phyloP scores from a whole-genome alignment of 1,284 basidiomycete genomes.

The Cutaneotrichosporon arboriforme region DNA sequence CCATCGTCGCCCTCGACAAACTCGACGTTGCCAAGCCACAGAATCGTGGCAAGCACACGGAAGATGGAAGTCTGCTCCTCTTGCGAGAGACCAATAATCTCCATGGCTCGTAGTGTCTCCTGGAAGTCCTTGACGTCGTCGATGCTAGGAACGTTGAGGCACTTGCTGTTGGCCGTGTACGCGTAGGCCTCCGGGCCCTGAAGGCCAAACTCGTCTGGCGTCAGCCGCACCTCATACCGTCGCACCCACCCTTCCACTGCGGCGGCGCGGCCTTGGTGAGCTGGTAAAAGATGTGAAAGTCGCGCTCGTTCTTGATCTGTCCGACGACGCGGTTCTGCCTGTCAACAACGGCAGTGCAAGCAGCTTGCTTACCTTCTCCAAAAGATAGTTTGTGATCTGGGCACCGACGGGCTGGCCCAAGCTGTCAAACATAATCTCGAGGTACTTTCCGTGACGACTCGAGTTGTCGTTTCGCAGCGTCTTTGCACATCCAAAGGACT shows the following conservation, averaged over 20 bases:
- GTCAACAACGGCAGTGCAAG: constrained; percentile 15
- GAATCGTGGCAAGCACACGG: constrained; percentile 81
- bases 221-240: neutral
- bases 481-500: constrained; percentile 99
- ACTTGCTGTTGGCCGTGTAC: constrained; percentile 87
- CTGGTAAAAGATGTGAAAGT: constrained; percentile 99
- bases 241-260: constrained; percentile 68
- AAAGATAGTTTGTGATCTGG: constrained; percentile 95
- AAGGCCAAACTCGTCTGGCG: constrained; percentile 83
- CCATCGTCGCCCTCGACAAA: constrained; percentile 86
- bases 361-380: constrained; percentile 65
- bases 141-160: constrained; percentile 85
- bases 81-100: constrained; percentile 74
- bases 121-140: constrained; percentile 81
- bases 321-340: constrained; percentile 81
- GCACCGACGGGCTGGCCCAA: constrained; percentile 92
- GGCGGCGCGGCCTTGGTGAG: constrained; percentile 92
- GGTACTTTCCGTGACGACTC: constrained; percentile 97
- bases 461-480: constrained; percentile 98
- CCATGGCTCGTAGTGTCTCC: constrained; percentile 91
- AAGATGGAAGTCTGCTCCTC: constrained; percentile 91
- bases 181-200: constrained; percentile 94
- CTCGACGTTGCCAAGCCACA: constrained; percentile 96
- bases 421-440: constrained; percentile 98
- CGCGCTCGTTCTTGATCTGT: constrained; percentile 92